These are phyloP conservation scores for Entomortierella parvispora DNA, from an alignment of 192 early-diverging fungal species.

Conservation along the genomic window DNA sequence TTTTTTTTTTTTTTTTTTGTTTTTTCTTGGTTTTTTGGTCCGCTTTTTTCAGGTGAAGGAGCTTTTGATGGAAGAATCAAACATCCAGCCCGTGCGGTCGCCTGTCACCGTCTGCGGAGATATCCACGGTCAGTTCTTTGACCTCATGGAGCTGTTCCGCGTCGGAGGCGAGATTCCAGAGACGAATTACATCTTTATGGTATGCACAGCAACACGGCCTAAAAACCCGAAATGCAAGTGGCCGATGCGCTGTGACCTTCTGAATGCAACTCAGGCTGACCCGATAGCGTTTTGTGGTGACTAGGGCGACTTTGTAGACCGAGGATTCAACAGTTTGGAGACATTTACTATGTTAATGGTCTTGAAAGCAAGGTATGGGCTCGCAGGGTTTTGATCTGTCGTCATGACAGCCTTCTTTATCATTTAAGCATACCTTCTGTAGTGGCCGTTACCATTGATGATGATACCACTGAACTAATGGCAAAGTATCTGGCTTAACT, in stretches of 20 bases:
- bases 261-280: not conserved
- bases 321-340: conserved; percentile 97
- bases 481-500: conserved; percentile 6
- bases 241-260: not conserved
- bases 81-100: conserved; percentile 95
- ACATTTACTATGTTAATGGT: conserved; percentile 94
- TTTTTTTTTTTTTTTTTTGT: not conserved
- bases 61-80: conserved; percentile 97
- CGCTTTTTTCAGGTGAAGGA: conserved; percentile 82
- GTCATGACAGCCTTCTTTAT: too few species aligned
- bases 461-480: too few species aligned
- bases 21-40: not conserved
- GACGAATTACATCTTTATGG: conserved; percentile 99
- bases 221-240: too few species aligned
- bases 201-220: too few species aligned
- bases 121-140: conserved; percentile 98
- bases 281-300: too few species aligned
- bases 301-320: conserved; percentile 99
- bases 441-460: not conserved
- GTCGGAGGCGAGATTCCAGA: conserved; percentile 95
- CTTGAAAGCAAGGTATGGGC: conserved; percentile 85
- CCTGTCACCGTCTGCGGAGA: conserved; percentile 99
- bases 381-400: not conserved
- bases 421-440: too few species aligned
- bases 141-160: conserved; percentile 93